Evolutionary conservation across 2,329 filamentous ascomycete genomes (phyloP).

Genomic region (Ophiostoma quercus): DNA sequence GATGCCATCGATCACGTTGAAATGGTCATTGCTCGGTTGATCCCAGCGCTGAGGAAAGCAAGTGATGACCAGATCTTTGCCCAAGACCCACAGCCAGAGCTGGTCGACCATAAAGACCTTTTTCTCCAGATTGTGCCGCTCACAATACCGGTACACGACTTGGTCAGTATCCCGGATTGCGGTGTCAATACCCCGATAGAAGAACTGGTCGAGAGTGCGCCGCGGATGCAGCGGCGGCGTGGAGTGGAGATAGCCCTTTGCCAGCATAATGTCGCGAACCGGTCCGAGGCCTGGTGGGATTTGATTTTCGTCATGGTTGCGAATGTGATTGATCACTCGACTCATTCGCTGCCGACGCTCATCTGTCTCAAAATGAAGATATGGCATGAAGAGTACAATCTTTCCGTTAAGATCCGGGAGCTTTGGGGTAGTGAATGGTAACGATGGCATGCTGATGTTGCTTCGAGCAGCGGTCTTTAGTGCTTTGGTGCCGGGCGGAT

Average conservation of each 20-base stretch:
- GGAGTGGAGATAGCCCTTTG: constrained; percentile 44
- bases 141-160: constrained; percentile 56
- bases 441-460: constrained; percentile 21
- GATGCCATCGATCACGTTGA: constrained; percentile 58
- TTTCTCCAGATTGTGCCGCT: constrained; percentile 39
- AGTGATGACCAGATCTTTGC: constrained; percentile 54
- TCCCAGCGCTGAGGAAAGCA: constrained; percentile 55
- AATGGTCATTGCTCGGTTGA: constrained; percentile 56
- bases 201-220: constrained; percentile 60
- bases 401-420: constrained; percentile 32
- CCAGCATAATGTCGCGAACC: constrained; percentile 42
- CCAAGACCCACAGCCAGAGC: constrained; percentile 60
- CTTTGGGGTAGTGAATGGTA: constrained; percentile 33
- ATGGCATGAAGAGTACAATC: constrained; percentile 50
- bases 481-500: constrained; percentile 35
- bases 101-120: constrained; percentile 67
- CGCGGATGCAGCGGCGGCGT: constrained; percentile 52
- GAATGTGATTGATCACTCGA: constrained; percentile 40
- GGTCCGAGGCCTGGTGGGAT: constrained; percentile 29
- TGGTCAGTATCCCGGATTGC: constrained; percentile 56
- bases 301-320: constrained; percentile 32
- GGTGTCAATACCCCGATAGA: constrained; percentile 60
- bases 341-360: constrained; percentile 52
- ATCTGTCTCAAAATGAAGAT: constrained; percentile 60
- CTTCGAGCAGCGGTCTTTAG: constrained; percentile 28